These are phyloP conservation scores for Dimocarpus longan DNA, from an alignment of 345 rosid species.

Conservation along the genomic window DNA sequence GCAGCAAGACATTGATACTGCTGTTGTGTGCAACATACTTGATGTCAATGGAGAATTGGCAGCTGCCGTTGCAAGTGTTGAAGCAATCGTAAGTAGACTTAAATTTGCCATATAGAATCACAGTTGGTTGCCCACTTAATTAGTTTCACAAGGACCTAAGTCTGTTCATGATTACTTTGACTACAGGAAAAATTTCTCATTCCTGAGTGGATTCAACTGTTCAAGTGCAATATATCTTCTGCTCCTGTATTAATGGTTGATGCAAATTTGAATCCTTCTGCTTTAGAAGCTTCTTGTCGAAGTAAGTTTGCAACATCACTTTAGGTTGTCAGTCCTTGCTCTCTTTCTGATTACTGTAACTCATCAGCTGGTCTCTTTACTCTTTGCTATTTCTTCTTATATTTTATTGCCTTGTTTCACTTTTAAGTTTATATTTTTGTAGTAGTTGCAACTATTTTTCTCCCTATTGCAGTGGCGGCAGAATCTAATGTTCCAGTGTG, in stretches of 20 bases:
- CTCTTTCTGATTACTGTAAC: not conserved
- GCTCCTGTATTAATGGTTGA: slow-evolving; percentile 72
- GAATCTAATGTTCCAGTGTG: slow-evolving; percentile 67
- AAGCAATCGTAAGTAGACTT: slow-evolving; percentile 65
- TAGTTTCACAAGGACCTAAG: not conserved
- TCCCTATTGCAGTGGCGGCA: slow-evolving; percentile 64
- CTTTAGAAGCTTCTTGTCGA: slow-evolving; percentile 74
- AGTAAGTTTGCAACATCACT: slow-evolving; percentile 41
- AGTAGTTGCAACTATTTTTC: not conserved
- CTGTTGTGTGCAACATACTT: slow-evolving; percentile 64
- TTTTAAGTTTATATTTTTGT: not conserved
- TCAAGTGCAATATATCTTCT: slow-evolving; percentile 39
- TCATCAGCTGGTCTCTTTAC: not conserved
- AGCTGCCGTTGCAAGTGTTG: slow-evolving; percentile 83
- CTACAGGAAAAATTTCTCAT: slow-evolving; percentile 80
- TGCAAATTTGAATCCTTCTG: slow-evolving; percentile 67
- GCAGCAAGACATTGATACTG: slow-evolving; percentile 59
- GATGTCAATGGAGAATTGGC: slow-evolving; percentile 73
- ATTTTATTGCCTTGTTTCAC: not conserved
- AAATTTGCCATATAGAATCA: not conserved
- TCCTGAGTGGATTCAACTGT: slow-evolving; percentile 80
- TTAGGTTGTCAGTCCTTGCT: not conserved
- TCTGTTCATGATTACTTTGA: slow-evolving; percentile 11
- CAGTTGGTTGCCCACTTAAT: slow-evolving; percentile 8
- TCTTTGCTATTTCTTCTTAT: slow-evolving; percentile 10